Evolutionary conservation across 1,284 basidiomycete genomes (phyloP).

Genomic region (Sporisorium scitamineum): DNA sequence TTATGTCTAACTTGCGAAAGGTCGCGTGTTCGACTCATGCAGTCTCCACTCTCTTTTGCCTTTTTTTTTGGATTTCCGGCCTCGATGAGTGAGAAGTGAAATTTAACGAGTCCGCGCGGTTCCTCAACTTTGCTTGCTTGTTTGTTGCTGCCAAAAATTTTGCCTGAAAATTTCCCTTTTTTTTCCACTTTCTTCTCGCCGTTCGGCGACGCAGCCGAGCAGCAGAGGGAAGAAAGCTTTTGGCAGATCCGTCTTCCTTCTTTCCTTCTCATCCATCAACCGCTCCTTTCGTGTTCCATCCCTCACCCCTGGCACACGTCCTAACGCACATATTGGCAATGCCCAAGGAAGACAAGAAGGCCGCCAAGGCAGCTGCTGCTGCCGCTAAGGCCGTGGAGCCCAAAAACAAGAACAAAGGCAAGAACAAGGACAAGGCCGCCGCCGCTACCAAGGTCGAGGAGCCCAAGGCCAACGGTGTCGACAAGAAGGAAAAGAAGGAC

Average conservation of each 20-base stretch:
- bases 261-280: background rate
- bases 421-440: conserved; percentile 35
- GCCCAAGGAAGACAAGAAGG: conserved; percentile 28
- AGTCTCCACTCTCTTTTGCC: conserved; percentile 36
- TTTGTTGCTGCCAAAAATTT: background rate
- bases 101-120: background rate
- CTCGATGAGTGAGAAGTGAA: too few species aligned
- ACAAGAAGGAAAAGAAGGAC: conserved; percentile 58
- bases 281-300: background rate
- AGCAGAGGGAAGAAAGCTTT: background rate
- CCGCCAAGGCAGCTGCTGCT: background rate
- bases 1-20: conserved; percentile 48
- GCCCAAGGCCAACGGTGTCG: conserved; percentile 45
- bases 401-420: conserved; percentile 27
- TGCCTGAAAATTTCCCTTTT: background rate
- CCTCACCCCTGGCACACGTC: background rate
- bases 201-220: background rate
- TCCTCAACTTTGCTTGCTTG: background rate
- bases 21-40: conserved; percentile 61
- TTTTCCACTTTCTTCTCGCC: conserved; percentile 9
- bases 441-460: conserved; percentile 25
- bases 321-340: conserved; percentile 4
- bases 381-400: background rate
- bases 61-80: too few species aligned
- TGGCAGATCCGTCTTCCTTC: background rate